Evolutionary conservation across 1,284 basidiomycete genomes (phyloP), one percentile per base, ranked within the genome.

Genomic region (Blastosporella zonata): DNA sequence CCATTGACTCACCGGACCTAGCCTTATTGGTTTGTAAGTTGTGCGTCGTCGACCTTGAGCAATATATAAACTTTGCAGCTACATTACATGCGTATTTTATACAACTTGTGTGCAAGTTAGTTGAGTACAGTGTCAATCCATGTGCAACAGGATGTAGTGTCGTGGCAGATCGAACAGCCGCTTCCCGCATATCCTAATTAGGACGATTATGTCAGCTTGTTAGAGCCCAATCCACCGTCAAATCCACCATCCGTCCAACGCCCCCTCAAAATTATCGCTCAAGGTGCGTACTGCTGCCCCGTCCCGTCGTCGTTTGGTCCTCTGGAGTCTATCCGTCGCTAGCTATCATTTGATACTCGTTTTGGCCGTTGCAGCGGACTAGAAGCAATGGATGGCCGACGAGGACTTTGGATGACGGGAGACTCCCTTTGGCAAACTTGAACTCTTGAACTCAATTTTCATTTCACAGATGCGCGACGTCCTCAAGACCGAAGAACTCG

Each of bases 401-500:
- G 27, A 39, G 22, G 44, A 41, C 47, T 63, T 44, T 54, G 62
- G 71, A 73, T 73, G 65, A 49, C 47, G 34, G 29, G 23, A 27
- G 22, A 39, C 28, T 10, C 12, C 15, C 21, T 37, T 20, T 37
- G 18, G 12, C 27, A 43, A 43, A 45, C 27, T 7, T 29, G 9
- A 22, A 47, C 49, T 52, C 20, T n/a, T n/a, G n/a, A n/a, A n/a
- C n/a, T n/a, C n/a, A n/a, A 50, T 37, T 40, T 22, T n/a, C 23
- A 38, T 37, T 55, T 54, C 38, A 33, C 62, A 90, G 84, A 94
- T 94, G 91, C 87, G 83, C 72, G 89, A 93, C 81, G 80, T 94
- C 68, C 83, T 91, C 77, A 82, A 91, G 77, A 93, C 88, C 59
- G 95, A 98, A 88, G 90, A 93, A 72, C 85, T 97, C 73, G 78